Conservation (phyloP, 2,329 filamentous ascomycete species). For the Penicillium palitans region DNA sequence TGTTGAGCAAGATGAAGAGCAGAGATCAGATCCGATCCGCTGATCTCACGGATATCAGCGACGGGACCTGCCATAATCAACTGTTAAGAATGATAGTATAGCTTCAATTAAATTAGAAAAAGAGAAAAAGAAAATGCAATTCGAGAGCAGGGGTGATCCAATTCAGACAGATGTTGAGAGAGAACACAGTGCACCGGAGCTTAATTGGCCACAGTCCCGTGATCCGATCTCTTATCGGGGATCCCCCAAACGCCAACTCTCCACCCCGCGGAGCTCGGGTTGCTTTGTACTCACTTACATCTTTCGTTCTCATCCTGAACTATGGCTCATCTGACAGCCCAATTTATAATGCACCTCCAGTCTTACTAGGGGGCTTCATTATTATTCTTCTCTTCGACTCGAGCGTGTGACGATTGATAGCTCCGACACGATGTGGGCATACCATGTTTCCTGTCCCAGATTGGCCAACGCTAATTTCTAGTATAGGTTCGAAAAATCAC, state of each 20-base stretch:
- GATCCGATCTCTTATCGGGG: conserved; percentile 28
- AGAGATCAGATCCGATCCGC: conserved; percentile 49
- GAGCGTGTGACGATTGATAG: background rate
- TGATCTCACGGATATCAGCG: conserved; percentile 18
- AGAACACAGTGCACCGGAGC: conserved; percentile 2
- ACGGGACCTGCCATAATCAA: conserved; percentile 16
- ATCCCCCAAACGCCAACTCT: background rate
- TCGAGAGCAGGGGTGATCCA: background rate
- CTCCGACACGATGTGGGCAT: conserved; percentile 2
- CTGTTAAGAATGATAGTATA: background rate
- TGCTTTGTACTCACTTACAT: background rate
- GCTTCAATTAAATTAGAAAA: background rate
- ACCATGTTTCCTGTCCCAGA: background rate
- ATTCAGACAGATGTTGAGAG: background rate
- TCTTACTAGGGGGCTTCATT: background rate
- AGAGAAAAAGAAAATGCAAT: background rate
- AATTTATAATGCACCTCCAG: background rate
- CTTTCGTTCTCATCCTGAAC: background rate
- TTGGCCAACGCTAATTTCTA: background rate
- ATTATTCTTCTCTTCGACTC: background rate
- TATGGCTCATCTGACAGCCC: background rate
- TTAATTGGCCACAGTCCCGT: conserved; percentile 20
- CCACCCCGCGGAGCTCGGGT: conserved; percentile 12
- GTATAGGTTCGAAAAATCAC: conserved; percentile 93
- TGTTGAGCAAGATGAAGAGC: conserved; percentile 46